phyloP scores from a whole-genome alignment of 768 basidiomycete species.

The Macrocybe gigantea region DNA sequence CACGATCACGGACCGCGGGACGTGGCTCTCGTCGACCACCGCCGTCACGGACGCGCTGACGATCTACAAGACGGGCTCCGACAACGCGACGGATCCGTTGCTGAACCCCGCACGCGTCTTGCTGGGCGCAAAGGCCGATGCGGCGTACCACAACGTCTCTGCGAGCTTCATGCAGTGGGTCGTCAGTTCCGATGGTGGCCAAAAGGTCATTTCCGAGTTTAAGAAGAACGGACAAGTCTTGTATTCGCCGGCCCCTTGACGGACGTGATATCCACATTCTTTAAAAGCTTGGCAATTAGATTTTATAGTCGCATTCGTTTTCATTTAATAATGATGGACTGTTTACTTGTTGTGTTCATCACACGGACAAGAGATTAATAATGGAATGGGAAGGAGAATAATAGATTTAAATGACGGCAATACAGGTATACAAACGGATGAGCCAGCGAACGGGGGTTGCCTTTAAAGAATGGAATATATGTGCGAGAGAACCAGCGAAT shows the following conservation, averaged over 20 bases:
- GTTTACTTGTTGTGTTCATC: no score
- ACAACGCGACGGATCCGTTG: constrained; percentile 32
- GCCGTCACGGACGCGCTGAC: constrained; percentile 23
- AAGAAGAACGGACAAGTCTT: constrained; percentile 24
- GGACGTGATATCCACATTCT: no score
- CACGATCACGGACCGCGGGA: constrained; percentile 47
- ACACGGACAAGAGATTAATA: no score
- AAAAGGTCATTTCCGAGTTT: constrained; percentile 34
- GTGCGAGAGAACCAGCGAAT: no score
- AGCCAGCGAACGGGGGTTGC: no score
- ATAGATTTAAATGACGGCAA: no score
- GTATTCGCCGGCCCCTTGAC: constrained; percentile 22
- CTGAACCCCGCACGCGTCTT: constrained; percentile 46
- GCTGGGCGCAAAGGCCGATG: constrained; percentile 21
- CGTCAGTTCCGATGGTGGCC: constrained; percentile 31
- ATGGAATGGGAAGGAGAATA: no score
- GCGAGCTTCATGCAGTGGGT: constrained; percentile 41
- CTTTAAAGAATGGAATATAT: no score
- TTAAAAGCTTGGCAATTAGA: no score
- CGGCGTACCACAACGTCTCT: constrained; percentile 22
- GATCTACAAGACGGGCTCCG: constrained; percentile 36
- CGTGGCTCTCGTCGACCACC: constrained; percentile 37
- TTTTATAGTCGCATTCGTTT: no score
- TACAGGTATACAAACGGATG: no score
- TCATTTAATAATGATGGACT: no score